Percentiles rank a stretch among this genome's conserved stretches.
These are phyloP conservation scores for Fusarium citri DNA, from an alignment of 2,329 filamentous ascomycete species.

Conservation along the genomic window DNA sequence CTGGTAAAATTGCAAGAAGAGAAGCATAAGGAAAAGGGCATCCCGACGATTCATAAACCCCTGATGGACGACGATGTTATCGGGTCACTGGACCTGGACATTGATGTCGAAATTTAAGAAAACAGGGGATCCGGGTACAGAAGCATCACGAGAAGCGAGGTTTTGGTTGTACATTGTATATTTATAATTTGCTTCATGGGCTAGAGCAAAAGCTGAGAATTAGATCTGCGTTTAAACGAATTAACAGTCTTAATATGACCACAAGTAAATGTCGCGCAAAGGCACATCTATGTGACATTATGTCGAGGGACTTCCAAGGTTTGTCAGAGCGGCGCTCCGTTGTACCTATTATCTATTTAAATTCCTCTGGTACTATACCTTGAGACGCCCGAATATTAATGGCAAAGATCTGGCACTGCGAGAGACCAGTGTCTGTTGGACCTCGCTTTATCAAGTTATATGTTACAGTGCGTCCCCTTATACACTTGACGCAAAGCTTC, in stretches of 20 bases:
- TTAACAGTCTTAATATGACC: constrained; percentile 1
- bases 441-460: not conserved
- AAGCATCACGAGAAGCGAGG: constrained; percentile 18
- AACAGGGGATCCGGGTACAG: not conserved
- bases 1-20: constrained; percentile 65
- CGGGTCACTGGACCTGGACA: constrained; percentile 86
- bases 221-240: constrained; percentile 15
- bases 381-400: not conserved
- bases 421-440: not conserved
- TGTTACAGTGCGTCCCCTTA: not conserved
- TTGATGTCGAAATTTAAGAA: constrained; percentile 85
- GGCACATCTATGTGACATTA: not conserved
- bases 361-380: not conserved
- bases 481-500: not conserved
- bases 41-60: constrained; percentile 79
- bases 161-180: constrained; percentile 2
- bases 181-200: constrained; percentile 3
- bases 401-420: not conserved
- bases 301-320: not conserved
- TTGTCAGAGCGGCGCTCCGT: not conserved
- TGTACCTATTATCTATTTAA: not conserved
- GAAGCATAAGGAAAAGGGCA: constrained; percentile 66
- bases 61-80: constrained; percentile 94
- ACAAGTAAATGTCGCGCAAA: not conserved
- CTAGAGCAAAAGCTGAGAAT: constrained; percentile 19